These are phyloP conservation scores for Vigna mungo DNA, from an alignment of 306 rosid genomes.

Conservation along the genomic window DNA sequence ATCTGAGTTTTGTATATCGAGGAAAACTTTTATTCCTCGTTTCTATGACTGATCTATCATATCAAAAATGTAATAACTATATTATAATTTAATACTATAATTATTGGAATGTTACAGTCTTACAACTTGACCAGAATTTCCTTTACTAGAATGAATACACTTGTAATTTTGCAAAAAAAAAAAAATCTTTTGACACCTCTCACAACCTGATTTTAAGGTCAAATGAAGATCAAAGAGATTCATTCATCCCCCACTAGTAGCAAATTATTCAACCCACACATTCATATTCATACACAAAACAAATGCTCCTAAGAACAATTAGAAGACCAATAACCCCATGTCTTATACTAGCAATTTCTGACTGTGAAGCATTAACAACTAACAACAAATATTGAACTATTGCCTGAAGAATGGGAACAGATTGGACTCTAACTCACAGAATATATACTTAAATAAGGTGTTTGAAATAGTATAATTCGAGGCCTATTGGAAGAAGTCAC, in stretches of 20 bases:
- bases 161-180: no score
- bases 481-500: slow-evolving; percentile 14
- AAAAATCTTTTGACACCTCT: no score
- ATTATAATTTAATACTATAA: no score
- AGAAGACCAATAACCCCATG: not conserved
- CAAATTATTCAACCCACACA: not conserved
- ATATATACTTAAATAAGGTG: slow-evolving; percentile 22
- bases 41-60: no score
- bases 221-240: not conserved
- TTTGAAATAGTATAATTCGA: slow-evolving; percentile 10
- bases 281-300: slow-evolving; percentile 2
- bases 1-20: no score
- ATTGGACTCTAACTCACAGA: slow-evolving; percentile 15
- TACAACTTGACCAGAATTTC: no score
- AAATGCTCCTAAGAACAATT: slow-evolving; percentile 10
- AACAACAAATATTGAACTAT: slow-evolving; percentile 6
- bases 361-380: not conserved
- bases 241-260: not conserved
- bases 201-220: not conserved
- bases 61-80: no score
- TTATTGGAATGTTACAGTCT: no score
- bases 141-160: no score
- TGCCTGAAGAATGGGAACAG: slow-evolving; percentile 9
- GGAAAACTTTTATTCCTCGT: no score
- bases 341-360: not conserved